Conservation (phyloP, 106 monocot species). For the Dendrobium officinale region DNA sequence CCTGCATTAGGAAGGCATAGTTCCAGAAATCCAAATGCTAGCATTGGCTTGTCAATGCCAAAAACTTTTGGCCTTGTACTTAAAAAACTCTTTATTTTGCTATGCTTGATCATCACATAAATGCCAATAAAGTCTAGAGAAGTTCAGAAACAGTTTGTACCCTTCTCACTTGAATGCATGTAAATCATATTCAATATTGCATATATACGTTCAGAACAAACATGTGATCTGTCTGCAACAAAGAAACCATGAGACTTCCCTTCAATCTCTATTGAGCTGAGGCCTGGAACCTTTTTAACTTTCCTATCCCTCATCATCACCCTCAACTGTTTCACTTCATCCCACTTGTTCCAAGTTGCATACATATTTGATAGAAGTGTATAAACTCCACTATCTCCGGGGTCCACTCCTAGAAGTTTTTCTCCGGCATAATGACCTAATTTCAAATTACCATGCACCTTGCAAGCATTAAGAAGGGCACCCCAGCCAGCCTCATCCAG, state of each 20-base stretch:
- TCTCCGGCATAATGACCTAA: slow-evolving; percentile 34
- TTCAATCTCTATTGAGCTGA: slow-evolving; percentile 54
- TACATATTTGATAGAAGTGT: slow-evolving; percentile 43
- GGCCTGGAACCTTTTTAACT: slow-evolving; percentile 55
- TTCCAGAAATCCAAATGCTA: background rate
- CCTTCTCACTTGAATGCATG: slow-evolving; percentile 19
- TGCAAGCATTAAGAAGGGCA: slow-evolving; percentile 61
- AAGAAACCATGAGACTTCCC: slow-evolving; percentile 52
- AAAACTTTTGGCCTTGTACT: background rate
- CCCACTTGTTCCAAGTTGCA: slow-evolving; percentile 47
- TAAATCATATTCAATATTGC: slow-evolving; percentile 30
- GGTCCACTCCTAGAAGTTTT: slow-evolving; percentile 39
- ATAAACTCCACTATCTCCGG: slow-evolving; percentile 61
- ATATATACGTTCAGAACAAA: slow-evolving; percentile 35
- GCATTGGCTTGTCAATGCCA: background rate
- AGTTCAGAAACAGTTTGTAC: background rate
- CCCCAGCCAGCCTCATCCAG: slow-evolving; percentile 61
- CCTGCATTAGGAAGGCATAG: background rate
- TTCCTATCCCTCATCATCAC: slow-evolving; percentile 50
- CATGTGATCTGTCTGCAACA: slow-evolving; percentile 40
- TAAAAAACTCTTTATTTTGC: too few relatives aligned
- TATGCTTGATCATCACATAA: background rate
- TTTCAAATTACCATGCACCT: slow-evolving; percentile 53
- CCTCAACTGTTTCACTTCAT: slow-evolving; percentile 42
- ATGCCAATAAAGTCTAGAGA: background rate